Conservation (phyloP, 805 yeast genomes). For the Lachancea thermotolerans region DNA sequence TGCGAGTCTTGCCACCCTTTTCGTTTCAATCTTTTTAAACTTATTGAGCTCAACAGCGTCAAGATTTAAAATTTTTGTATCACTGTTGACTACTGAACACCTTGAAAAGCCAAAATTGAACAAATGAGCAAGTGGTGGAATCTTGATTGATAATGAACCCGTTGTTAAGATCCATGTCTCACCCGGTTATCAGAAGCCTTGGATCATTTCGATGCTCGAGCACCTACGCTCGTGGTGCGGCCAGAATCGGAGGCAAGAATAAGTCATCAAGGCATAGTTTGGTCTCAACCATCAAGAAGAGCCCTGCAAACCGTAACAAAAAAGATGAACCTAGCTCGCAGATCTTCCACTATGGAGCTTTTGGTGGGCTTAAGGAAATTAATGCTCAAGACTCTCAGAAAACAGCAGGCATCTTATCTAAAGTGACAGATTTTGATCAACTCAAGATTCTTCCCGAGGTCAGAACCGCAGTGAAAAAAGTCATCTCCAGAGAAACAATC, state of each 20-base stretch:
- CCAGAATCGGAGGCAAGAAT: neutral
- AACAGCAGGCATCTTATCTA: conserved; percentile 37
- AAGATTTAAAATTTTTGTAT: neutral
- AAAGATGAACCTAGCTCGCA: neutral
- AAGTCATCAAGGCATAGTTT: neutral
- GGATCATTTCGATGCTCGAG: neutral
- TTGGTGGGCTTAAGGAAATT: conserved; percentile 41
- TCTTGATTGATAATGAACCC: too few species aligned
- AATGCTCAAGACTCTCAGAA: conserved; percentile 31
- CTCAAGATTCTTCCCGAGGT: conserved; percentile 62
- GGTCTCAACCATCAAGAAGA: neutral
- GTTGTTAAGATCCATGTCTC: too few species aligned
- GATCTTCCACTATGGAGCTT: conserved; percentile 40
- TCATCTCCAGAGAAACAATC: conserved; percentile 44
- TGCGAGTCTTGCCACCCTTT: neutral
- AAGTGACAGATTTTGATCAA: conserved; percentile 58
- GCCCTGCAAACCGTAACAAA: neutral
- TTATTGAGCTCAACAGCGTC: too few species aligned
- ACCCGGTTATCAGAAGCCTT: neutral
- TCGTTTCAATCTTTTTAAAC: too few species aligned
- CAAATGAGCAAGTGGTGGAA: too few species aligned
- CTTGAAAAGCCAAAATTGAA: too few species aligned
- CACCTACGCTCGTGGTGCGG: neutral
- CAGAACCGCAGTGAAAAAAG: conserved; percentile 49
- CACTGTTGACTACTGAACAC: neutral